Base-by-base conservation (phyloP, 164 flowering plant species). In the Liriodendron chinense region DNA sequence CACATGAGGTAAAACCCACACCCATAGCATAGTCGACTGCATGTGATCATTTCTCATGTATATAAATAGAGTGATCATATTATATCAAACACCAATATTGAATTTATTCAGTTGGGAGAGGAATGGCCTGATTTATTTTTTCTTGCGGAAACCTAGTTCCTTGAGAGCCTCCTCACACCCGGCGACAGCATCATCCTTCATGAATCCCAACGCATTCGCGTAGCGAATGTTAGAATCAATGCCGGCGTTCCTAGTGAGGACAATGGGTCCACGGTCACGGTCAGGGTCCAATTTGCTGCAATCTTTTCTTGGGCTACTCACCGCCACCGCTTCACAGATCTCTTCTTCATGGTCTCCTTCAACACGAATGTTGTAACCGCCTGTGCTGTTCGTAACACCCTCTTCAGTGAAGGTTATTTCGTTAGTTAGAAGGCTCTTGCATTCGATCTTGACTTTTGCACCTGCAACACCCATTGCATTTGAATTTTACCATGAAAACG, bases 321-420 rank as follows among this genome's bases (percentile, higher is more conserved):
- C 25, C 1, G 84, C 77, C 47, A 43, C 43, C 6, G 89, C 72
- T 77, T 84, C 86, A 49, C 96, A 91, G 1, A 86, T 68, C 25
- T 91, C 92, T 25, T 87, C 91, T 77, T 87, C 95, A 26, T 83
- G 89, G 14, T 89, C 88, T 7, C 87, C 88, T 1, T 80, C 83
- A 7, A 84, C 88, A 0, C 77, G 72, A 20, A 87, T 43, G 14
- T 67, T 23, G 83, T 87, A 87, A 0, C 12, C 34, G 2, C 93
- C 94, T 0, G 23, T 1, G 7, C 34, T 48, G 24, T 86, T 88
- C 0, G 91, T 86, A 24, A 48, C 75, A 3, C 79, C 96, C 1
- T 84, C 86, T 0, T 47, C n/a, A 6, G 69, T 75, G 82, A 62
- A 78, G 1, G 83, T 84, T 1, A 84, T 1, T 25, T 47, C n/a